A percentile compares a stretch with the other conserved stretches of the same genome.
These are phyloP conservation scores for Zoysia pacifica DNA, from an alignment of 176 grass and related monocot genomes.

Conservation along the genomic window DNA sequence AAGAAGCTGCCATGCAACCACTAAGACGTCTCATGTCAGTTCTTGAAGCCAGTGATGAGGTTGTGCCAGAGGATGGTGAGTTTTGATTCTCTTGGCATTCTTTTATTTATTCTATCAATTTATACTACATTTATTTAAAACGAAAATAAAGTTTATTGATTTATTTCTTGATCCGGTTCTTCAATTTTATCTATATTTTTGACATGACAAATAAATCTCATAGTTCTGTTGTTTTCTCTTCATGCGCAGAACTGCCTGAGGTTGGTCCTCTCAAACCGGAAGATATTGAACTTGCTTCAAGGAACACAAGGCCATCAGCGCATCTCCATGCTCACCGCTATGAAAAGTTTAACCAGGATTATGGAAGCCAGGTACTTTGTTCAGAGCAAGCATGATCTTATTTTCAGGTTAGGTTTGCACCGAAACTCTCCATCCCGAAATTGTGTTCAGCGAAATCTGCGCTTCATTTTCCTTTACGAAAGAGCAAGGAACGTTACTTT, in stretches of 20 bases:
- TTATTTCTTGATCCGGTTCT: background rate
- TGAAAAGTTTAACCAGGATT: constrained; percentile 86
- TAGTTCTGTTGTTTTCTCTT: background rate
- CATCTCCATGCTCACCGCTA: constrained; percentile 88
- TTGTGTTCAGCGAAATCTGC: background rate
- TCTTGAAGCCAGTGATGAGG: constrained; percentile 64
- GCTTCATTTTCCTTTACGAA: background rate
- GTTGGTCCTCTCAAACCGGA: constrained; percentile 65
- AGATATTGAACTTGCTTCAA: constrained; percentile 73
- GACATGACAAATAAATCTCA: background rate
- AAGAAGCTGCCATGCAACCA: constrained; percentile 97
- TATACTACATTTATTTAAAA: background rate
- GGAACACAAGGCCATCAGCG: constrained; percentile 84
- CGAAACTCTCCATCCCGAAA: background rate
- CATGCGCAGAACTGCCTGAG: constrained; percentile 64
- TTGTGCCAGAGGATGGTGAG: constrained; percentile 66
- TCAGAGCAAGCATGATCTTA: constrained; percentile 28
- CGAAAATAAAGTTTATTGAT: background rate
- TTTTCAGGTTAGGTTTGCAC: constrained; percentile 19
- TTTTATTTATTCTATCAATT: background rate
- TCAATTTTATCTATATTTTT: background rate
- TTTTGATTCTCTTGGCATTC: background rate
- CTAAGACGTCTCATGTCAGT: constrained; percentile 72
- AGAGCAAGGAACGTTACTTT: background rate
- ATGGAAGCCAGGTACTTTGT: constrained; percentile 75